Conservation (phyloP, 257 asterid genomes). For the Cynanchum wilfordii region DNA sequence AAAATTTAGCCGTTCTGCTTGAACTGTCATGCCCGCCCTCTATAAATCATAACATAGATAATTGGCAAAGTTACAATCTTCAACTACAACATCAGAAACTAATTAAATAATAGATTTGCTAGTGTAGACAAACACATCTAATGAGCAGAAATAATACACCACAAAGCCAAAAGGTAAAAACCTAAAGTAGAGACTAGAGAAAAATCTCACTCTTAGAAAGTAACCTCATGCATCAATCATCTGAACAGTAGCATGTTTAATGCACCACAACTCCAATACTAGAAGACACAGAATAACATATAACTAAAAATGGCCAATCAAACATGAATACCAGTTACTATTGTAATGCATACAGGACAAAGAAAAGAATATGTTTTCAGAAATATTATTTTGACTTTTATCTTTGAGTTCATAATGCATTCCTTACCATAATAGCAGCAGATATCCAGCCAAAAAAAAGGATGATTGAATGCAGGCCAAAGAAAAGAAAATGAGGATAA, state of each 20-base stretch:
- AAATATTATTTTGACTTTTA: neutral
- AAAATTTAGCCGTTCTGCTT: constrained; percentile 86
- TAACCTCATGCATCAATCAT: neutral
- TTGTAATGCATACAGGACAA: neutral
- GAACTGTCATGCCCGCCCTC: constrained; percentile 95
- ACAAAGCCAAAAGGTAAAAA: neutral
- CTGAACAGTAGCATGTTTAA: neutral
- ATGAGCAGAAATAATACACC: neutral
- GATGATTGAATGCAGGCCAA: neutral
- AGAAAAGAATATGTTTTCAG: neutral
- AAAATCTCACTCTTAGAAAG: neutral
- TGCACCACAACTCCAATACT: neutral
- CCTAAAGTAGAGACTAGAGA: neutral
- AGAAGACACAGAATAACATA: neutral
- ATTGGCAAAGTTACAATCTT: neutral
- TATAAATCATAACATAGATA: constrained; percentile 17
- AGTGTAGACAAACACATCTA: neutral
- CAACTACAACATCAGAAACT: neutral
- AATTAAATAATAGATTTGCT: neutral
- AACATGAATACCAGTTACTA: neutral
- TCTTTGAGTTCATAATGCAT: neutral
- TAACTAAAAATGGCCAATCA: neutral
- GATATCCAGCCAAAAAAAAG: neutral
- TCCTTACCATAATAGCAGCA: neutral
- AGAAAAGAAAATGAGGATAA: neutral